Conservation (phyloP, 257 asterid species). For the Cinchona pubescens region DNA sequence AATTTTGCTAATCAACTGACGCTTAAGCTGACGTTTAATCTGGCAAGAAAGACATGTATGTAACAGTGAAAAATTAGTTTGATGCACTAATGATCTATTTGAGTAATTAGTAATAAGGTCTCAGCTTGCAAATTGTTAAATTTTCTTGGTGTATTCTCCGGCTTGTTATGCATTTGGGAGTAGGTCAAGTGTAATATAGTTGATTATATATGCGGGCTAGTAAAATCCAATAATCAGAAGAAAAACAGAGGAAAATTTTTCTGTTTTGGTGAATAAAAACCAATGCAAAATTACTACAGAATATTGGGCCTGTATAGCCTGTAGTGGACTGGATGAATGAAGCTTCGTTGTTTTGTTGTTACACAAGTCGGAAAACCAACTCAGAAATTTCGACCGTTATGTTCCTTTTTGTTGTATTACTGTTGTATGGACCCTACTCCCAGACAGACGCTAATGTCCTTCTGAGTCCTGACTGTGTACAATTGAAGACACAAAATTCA, state of each 20-base stretch:
- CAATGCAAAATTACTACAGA: not conserved
- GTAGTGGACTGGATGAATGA: too few species aligned
- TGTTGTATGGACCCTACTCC: too few species aligned
- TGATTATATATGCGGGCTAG: not conserved
- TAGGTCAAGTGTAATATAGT: too few species aligned
- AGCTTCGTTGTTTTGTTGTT: too few species aligned
- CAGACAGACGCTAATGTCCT: constrained; percentile 7
- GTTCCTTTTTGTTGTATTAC: not conserved
- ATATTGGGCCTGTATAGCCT: too few species aligned
- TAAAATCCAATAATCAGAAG: not conserved
- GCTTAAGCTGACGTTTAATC: not conserved
- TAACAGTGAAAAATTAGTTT: too few species aligned
- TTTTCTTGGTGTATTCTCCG: not conserved
- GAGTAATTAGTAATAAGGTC: not conserved
- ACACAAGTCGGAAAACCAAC: not conserved
- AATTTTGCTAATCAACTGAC: not conserved
- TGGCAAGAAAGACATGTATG: too few species aligned
- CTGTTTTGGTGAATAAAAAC: not conserved
- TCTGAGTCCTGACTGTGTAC: not conserved
- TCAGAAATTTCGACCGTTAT: constrained; percentile 13
- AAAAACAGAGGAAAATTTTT: too few species aligned
- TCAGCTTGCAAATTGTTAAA: not conserved
- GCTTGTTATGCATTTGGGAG: not conserved
- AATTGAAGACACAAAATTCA: too few species aligned
- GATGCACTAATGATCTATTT: too few species aligned